phyloP scores from a whole-genome alignment of 768 basidiomycete genomes.

The Tulasnella sp. region DNA sequence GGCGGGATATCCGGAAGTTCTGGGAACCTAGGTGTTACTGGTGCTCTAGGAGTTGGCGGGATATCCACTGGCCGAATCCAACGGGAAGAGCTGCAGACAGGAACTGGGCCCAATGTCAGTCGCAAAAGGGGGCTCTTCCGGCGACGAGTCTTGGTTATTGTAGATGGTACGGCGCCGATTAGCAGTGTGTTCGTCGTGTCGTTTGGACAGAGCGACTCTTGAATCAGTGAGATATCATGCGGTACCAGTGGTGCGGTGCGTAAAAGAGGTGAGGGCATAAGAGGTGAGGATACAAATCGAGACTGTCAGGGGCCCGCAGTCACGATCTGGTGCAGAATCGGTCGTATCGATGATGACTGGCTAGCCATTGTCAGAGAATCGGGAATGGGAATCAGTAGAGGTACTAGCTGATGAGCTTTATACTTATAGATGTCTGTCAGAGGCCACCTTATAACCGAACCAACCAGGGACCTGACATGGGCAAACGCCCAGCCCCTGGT shows the following conservation, averaged over 20 bases:
- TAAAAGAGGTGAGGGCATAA: too few relatives aligned
- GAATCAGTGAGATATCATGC: background rate
- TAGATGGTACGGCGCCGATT: background rate
- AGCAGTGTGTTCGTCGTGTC: background rate
- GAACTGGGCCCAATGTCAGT: background rate
- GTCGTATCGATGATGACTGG: background rate
- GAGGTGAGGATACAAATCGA: background rate
- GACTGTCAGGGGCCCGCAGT: background rate
- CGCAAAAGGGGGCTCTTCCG: background rate
- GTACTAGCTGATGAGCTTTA: too few relatives aligned
- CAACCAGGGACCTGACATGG: too few relatives aligned
- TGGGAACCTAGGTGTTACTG: too few relatives aligned
- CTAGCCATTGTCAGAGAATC: background rate
- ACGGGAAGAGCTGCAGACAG: background rate
- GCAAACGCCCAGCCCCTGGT: too few relatives aligned
- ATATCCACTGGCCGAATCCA: background rate
- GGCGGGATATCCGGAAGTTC: background rate
- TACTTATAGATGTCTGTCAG: too few relatives aligned
- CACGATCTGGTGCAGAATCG: background rate
- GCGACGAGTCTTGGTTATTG: background rate
- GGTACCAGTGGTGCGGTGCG: background rate
- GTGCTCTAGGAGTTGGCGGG: too few relatives aligned
- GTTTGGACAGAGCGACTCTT: background rate
- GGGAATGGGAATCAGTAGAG: too few relatives aligned
- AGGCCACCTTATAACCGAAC: too few relatives aligned